Evolutionary conservation across 331 rosid species (phyloP).

Genomic region (Phaseolus coccineus): DNA sequence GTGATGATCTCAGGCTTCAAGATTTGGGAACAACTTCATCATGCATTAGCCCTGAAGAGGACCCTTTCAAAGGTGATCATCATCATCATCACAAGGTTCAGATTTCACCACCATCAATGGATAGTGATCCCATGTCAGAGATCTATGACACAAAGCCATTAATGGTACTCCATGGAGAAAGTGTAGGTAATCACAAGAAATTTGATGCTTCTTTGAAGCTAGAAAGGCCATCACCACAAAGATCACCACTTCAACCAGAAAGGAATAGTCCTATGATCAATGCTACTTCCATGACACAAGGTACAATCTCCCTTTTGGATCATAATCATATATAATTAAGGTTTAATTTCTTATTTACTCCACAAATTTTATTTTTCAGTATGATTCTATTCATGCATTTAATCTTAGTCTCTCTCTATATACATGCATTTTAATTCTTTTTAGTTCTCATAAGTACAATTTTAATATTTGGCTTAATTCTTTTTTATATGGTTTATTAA

Average conservation of each 20-base stretch:
- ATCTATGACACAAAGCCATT: conserved; percentile 67
- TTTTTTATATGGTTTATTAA: no score
- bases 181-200: conserved; percentile 53
- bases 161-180: conserved; percentile 48
- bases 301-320: conserved; percentile 81
- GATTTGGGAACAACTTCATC: conserved; percentile 77
- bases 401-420: no score
- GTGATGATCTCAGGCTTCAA: conserved; percentile 79
- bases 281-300: conserved; percentile 57
- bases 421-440: no score
- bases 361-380: no score
- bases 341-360: no score
- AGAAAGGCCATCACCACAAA: conserved; percentile 73
- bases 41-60: conserved; percentile 67
- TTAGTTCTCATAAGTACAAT: no score
- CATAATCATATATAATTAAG: not conserved
- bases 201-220: conserved; percentile 67
- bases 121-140: conserved; percentile 67
- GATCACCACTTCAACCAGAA: conserved; percentile 51
- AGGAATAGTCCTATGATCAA: conserved; percentile 77
- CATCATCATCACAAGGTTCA: conserved; percentile 52
- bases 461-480: no score
- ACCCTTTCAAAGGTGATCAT: conserved; percentile 68
- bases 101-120: conserved; percentile 60
- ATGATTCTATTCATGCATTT: no score